A percentile compares a stretch with the other conserved stretches of the same genome.
Evolutionary conservation across 768 basidiomycete species (phyloP).

Genomic region (Lyophyllum semitale): DNA sequence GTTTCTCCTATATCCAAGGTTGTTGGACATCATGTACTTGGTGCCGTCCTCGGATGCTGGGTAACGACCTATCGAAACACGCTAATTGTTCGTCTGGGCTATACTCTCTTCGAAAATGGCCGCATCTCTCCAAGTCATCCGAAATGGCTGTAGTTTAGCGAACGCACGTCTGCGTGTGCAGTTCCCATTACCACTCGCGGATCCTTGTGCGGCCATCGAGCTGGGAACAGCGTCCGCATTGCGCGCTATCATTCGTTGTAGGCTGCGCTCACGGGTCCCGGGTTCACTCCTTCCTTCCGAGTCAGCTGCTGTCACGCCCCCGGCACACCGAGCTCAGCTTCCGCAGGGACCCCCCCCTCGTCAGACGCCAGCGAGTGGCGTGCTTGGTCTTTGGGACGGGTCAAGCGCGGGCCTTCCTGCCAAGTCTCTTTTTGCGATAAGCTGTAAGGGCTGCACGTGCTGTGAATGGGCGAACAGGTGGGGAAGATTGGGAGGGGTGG

Average conservation of each 20-base stretch:
- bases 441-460: conserved; percentile 14
- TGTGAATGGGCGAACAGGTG: conserved; percentile 19
- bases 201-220: not conserved
- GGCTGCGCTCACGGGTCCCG: conserved; percentile 8
- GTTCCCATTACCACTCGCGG: not conserved
- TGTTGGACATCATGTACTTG: too few species aligned
- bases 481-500: conserved; percentile 34
- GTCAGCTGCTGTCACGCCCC: conserved; percentile 38
- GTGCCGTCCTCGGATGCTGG: too few species aligned
- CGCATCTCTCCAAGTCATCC: too few species aligned
- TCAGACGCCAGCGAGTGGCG: too few species aligned
- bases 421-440: not conserved
- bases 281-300: conserved; percentile 7
- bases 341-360: conserved; percentile 21
- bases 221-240: not conserved
- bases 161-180: conserved; percentile 1
- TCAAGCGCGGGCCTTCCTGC: conserved; percentile 17
- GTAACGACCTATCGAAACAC: too few species aligned
- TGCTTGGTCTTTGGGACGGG: conserved; percentile 27
- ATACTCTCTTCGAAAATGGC: too few species aligned
- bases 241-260: conserved; percentile 4
- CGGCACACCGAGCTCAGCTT: conserved; percentile 33
- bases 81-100: too few species aligned
- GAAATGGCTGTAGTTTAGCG: conserved; percentile 18
- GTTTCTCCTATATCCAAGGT: too few species aligned